phyloP scores from a whole-genome alignment of 495 filamentous ascomycete species.

The Thozetella sp. region DNA sequence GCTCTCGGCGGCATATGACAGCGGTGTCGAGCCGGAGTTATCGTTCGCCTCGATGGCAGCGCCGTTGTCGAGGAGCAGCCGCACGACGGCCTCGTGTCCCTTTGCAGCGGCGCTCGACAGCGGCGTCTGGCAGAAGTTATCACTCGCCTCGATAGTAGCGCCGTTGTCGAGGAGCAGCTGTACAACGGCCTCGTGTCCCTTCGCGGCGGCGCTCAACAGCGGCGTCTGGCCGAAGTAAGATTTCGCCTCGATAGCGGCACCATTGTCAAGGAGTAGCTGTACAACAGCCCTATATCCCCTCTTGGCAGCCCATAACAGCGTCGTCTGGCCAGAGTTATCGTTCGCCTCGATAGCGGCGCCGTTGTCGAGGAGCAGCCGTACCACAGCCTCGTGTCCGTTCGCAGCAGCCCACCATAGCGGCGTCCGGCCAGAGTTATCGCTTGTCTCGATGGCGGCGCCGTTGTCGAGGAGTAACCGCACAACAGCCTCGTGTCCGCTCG shows the following conservation, averaged over 20 bases:
- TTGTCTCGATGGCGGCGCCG: conserved; percentile 5
- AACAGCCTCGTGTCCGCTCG: not conserved
- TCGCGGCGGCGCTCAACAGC: too few relatives aligned
- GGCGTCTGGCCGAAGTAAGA: too few relatives aligned
- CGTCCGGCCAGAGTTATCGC: conserved; percentile 13
- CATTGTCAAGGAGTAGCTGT: not conserved
- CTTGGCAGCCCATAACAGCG: not conserved
- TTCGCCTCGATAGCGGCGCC: conserved; percentile 5
- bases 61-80: conserved; percentile 18
- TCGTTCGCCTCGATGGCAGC: conserved; percentile 4
- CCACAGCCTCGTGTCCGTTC: conserved; percentile 18
- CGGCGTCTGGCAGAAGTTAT: conserved; percentile 15
- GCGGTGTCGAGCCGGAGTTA: not conserved
- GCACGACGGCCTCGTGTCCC: conserved; percentile 19
- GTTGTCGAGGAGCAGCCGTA: conserved; percentile 19
- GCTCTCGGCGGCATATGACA: not conserved
- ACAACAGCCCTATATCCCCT: not conserved
- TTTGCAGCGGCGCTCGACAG: conserved; percentile 19
- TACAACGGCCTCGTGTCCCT: too few relatives aligned
- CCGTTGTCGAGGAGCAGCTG: too few relatives aligned
- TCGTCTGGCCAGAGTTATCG: not conserved
- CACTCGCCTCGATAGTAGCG: conserved; percentile 7
- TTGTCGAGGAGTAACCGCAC: not conserved
- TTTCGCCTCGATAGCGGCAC: too few relatives aligned
- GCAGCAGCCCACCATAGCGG: conserved; percentile 22